A percentile compares a stretch with the other conserved stretches of the same genome.
Conservation (phyloP, 2,329 filamentous ascomycete genomes). For the Coniochaeta sp. region DNA sequence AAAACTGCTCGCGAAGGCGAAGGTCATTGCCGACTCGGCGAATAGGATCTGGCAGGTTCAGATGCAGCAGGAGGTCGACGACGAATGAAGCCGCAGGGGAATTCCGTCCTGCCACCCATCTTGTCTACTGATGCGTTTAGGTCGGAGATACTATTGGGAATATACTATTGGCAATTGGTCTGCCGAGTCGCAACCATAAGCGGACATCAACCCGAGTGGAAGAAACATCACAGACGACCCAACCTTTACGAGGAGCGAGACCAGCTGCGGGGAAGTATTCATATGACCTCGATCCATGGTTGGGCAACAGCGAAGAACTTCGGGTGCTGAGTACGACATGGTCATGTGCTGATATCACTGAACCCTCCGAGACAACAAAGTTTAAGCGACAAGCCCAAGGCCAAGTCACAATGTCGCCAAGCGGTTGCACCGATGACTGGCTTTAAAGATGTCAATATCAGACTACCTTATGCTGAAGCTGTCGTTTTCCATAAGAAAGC, state of each 20-base stretch:
- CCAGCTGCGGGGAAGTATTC: not conserved
- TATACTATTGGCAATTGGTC: not conserved
- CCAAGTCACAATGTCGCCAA: not conserved
- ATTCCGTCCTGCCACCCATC: too few species aligned
- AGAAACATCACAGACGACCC: not conserved
- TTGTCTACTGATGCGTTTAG: too few species aligned
- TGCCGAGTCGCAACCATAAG: not conserved
- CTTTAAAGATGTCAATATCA: not conserved
- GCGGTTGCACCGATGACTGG: too few species aligned
- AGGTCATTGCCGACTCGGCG: conserved; percentile 60
- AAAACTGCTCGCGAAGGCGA: conserved; percentile 60
- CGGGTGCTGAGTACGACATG: not conserved
- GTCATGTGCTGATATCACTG: not conserved
- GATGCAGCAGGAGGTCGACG: conserved; percentile 42
- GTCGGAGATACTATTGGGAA: too few species aligned
- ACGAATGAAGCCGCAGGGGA: conserved; percentile 30
- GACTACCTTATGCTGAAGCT: not conserved
- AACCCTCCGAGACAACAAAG: not conserved
- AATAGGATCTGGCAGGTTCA: conserved; percentile 59
- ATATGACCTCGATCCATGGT: not conserved
- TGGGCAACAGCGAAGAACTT: not conserved
- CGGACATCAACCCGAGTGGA: not conserved
- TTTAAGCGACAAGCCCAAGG: not conserved
- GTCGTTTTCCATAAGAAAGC: not conserved
- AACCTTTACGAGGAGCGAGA: not conserved